phyloP scores from a whole-genome alignment of 208 protist genomes.

The Leishmania aethiopica region DNA sequence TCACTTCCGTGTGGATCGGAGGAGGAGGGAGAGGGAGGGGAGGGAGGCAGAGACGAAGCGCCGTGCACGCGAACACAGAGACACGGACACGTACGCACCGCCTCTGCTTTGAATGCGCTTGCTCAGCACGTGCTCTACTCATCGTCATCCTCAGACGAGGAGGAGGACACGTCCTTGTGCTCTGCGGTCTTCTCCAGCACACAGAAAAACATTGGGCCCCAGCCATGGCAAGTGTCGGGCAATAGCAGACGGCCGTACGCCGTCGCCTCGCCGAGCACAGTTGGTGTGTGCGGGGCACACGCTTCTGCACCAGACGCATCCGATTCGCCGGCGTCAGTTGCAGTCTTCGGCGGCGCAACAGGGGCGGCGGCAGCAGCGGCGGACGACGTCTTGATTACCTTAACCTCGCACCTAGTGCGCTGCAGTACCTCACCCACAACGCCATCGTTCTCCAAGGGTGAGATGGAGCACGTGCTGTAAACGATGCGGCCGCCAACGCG shows the following conservation, averaged over 20 bases:
- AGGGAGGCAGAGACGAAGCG: neutral
- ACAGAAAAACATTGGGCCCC: constrained; percentile 77
- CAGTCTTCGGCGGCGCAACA: neutral
- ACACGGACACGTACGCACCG: neutral
- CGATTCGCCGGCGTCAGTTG: neutral
- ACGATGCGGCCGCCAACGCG: constrained; percentile 79
- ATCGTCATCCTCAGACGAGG: constrained; percentile 19
- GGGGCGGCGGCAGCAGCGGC: neutral
- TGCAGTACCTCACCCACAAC: constrained; percentile 73
- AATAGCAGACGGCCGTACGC: constrained; percentile 70
- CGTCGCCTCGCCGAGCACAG: constrained; percentile 64
- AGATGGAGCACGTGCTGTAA: constrained; percentile 93
- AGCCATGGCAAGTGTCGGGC: constrained; percentile 61
- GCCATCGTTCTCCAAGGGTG: constrained; percentile 86
- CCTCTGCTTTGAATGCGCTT: neutral
- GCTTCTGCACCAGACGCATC: neutral
- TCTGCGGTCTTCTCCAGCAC: constrained; percentile 67
- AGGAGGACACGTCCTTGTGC: constrained; percentile 28
- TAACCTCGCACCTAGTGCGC: constrained; percentile 60
- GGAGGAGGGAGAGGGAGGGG: neutral
- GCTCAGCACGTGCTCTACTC: neutral
- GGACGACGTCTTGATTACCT: constrained; percentile 29
- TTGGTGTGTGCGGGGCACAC: neutral
- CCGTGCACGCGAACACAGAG: neutral
- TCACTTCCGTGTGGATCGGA: neutral